These are phyloP conservation scores for Astrocystis sublimbata DNA, from an alignment of 495 filamentous ascomycete species.

Conservation along the genomic window DNA sequence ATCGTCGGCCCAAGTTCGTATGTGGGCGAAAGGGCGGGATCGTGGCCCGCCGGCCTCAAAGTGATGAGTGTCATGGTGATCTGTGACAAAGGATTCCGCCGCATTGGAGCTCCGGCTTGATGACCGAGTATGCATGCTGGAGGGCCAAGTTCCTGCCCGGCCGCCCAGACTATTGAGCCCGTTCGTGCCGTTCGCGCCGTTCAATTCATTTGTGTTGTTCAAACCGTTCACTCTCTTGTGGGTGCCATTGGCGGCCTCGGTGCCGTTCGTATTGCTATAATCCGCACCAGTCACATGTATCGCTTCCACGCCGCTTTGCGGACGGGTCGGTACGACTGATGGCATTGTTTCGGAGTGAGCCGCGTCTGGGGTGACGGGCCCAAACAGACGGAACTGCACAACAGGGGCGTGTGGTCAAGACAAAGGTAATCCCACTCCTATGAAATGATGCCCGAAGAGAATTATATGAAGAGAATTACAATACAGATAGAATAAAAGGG, in stretches of 20 bases:
- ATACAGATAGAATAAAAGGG: not conserved
- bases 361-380: not conserved
- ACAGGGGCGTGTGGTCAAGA: not conserved
- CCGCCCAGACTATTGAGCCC: not conserved
- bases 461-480: not conserved
- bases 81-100: constrained; percentile 3
- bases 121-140: not conserved
- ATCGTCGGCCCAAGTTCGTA: constrained; percentile 46
- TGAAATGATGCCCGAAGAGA: not conserved
- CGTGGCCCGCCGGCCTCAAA: constrained; percentile 36
- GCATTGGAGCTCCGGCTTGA: constrained; percentile 7
- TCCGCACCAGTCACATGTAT: constrained; percentile 5
- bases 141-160: constrained; percentile 14
- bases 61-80: constrained; percentile 23
- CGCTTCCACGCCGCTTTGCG: not conserved
- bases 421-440: not conserved
- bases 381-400: not conserved
- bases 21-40: constrained; percentile 39
- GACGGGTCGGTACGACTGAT: not conserved
- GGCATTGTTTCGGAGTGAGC: constrained; percentile 15
- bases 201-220: not conserved
- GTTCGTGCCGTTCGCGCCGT: not conserved
- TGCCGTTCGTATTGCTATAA: constrained; percentile 9
- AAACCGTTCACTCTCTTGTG: constrained; percentile 14
- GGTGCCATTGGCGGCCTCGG: constrained; percentile 5